A percentile compares a stretch with the other conserved stretches of the same genome.
Conservation (phyloP, 768 basidiomycete species). For the Phaeotremella fagi region DNA sequence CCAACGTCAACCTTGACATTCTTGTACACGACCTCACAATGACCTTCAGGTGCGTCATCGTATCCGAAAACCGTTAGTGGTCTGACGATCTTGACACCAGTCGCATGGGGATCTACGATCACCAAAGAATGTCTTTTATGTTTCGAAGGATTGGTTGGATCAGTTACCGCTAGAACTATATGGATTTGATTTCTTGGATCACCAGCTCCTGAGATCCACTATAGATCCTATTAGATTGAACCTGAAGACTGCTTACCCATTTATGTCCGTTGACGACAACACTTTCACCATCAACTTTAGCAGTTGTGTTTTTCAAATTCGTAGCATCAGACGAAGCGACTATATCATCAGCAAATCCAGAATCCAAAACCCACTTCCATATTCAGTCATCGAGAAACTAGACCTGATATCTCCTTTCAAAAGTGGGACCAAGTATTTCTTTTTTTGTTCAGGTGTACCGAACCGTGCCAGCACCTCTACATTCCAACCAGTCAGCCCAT, state of each 20-base stretch:
- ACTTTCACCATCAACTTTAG: slow-evolving; percentile 73
- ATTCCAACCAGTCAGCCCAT: no score
- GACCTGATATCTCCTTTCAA: slow-evolving; percentile 82
- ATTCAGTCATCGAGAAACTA: slow-evolving; percentile 96
- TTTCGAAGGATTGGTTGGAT: slow-evolving; percentile 68
- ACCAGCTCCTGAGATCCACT: slow-evolving; percentile 97
- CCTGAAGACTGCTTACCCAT: slow-evolving; percentile 58
- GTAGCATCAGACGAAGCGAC: slow-evolving; percentile 95
- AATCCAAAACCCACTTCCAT: slow-evolving; percentile 58
- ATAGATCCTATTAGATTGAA: not conserved
- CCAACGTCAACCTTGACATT: slow-evolving; percentile 82
- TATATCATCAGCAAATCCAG: not conserved
- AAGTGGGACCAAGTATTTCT: slow-evolving; percentile 80
- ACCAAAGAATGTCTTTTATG: slow-evolving; percentile 91
- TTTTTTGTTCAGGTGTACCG: slow-evolving; percentile 83
- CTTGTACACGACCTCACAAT: slow-evolving; percentile 90
- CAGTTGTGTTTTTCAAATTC: slow-evolving; percentile 71
- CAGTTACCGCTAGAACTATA: slow-evolving; percentile 78
- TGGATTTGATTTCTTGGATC: slow-evolving; percentile 85
- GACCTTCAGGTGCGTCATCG: slow-evolving; percentile 93
- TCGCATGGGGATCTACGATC: slow-evolving; percentile 79
- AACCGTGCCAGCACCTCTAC: slow-evolving; percentile 94
- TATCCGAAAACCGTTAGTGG: slow-evolving; percentile 92
- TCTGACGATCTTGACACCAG: slow-evolving; percentile 84
- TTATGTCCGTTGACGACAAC: slow-evolving; percentile 95